phyloP scores from a whole-genome alignment of 164 flowering plant genomes.

The Sextonia rubra region DNA sequence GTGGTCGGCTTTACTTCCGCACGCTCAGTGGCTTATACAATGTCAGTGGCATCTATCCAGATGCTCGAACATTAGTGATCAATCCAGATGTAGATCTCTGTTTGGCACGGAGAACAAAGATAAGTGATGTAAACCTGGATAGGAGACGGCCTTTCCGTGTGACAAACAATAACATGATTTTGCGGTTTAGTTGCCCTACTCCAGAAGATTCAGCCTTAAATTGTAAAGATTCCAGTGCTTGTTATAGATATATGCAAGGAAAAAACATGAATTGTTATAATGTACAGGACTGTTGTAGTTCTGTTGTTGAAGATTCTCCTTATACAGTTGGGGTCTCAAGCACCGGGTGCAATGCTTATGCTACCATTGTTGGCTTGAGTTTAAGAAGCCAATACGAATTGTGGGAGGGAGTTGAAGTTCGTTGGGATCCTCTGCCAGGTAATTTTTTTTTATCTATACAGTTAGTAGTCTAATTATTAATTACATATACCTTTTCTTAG shows the following conservation, averaged over 20 bases:
- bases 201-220: background rate
- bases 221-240: background rate
- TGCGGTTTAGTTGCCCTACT: background rate
- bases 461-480: background rate
- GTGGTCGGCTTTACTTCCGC: slow-evolving; percentile 5
- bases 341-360: background rate
- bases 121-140: background rate
- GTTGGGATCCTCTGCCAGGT: background rate
- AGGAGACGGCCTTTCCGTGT: background rate
- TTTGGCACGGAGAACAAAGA: background rate
- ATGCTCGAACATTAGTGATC: slow-evolving; percentile 2
- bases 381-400: background rate
- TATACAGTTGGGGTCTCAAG: background rate
- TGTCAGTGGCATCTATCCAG: slow-evolving; percentile 3
- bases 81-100: background rate
- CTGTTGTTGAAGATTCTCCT: background rate
- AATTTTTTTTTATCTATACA: background rate
- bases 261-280: background rate
- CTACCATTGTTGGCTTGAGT: background rate
- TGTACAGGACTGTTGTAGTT: background rate
- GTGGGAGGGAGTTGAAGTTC: background rate
- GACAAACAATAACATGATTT: background rate
- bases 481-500: background rate
- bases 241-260: background rate
- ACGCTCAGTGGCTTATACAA: slow-evolving; percentile 1